Base-by-base conservation (phyloP, 2,329 filamentous ascomycete species). In the Ceratocystis smalleyi region DNA sequence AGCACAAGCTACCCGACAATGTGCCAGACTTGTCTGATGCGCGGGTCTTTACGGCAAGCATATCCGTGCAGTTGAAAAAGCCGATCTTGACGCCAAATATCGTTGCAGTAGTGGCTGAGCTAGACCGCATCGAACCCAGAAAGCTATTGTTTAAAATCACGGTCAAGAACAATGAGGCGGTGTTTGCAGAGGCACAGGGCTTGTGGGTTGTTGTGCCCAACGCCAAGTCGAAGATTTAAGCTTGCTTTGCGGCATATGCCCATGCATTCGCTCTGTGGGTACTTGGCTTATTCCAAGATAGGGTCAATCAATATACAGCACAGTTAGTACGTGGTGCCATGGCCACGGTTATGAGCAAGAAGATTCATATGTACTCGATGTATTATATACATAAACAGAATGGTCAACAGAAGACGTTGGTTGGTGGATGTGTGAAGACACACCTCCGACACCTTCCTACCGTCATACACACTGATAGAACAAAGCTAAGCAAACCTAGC, bases 121-220 rank as follows among this genome's bases (percentile, higher is more conserved):
- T 70, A 8, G 63, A 35, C 19, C 59, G 64, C 30, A n/a, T 67
- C 2, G 67, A 70, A 40, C 63, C 65, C 1, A 65, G 66, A 5
- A 70, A 69, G 60, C 54, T 68, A 10, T 54, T 60, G 10, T 66
- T 70, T 24, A 63, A 66, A 17, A 67, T 69, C 15, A 63, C 62
- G 3, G 49, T 71, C 24, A 66, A 59, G 49, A 64, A 63, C 19
- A 30, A 63, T 2, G 43, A 61, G 35, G 15, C 15, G 3, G 61
- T 63, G 30, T 66, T 47, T 55, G 61, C 61, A 8, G 61, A 62
- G 15, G 61, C 19, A 5, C 32, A 63, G n/a, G 64, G 64, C 12
- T 40, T 66, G 7, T 66, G 64, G 64, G 60, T 66, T 47, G 45
- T 60, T 35, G 24, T 63, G 24, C n/a, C 19, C 5, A 22, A 59